Percentiles rank a stretch among this genome's conserved stretches.
phyloP scores from a whole-genome alignment of 345 rosid species.

The Aquilaria yunnanensis region DNA sequence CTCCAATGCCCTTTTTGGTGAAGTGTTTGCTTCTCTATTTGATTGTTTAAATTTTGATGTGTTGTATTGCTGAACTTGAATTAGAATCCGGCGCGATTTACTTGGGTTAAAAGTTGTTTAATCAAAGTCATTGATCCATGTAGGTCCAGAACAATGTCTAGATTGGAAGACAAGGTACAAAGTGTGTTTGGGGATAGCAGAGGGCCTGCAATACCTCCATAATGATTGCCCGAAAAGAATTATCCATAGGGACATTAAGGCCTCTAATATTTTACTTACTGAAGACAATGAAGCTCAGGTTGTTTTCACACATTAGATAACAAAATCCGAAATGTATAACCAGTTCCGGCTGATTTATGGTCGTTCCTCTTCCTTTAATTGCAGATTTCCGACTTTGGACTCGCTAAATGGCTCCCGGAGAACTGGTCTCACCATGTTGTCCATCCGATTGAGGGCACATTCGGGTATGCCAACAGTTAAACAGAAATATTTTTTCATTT shows the following conservation, averaged over 20 bases:
- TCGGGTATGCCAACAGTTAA: conserved; percentile 55
- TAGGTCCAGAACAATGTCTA: conserved; percentile 48
- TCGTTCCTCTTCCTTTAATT: neutral
- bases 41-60: neutral
- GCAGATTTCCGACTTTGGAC: conserved; percentile 78
- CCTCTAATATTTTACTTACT: conserved; percentile 82
- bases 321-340: neutral
- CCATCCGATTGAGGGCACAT: conserved; percentile 90
- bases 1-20: conserved; percentile 69
- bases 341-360: neutral
- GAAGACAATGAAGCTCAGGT: conserved; percentile 85
- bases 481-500: neutral
- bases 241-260: conserved; percentile 88
- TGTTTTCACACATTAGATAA: neutral
- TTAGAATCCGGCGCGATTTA: too few relatives aligned
- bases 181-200: conserved; percentile 74
- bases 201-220: conserved; percentile 81
- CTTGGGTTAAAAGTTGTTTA: neutral
- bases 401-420: conserved; percentile 97
- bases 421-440: conserved; percentile 85
- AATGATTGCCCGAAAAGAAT: conserved; percentile 82
- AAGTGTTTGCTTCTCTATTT: neutral
- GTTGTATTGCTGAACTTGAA: too few relatives aligned
- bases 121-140: conserved; percentile 7
- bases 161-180: conserved; percentile 77